phyloP scores from a whole-genome alignment of 495 filamentous ascomycete genomes.

The Trichoderma reesei region DNA sequence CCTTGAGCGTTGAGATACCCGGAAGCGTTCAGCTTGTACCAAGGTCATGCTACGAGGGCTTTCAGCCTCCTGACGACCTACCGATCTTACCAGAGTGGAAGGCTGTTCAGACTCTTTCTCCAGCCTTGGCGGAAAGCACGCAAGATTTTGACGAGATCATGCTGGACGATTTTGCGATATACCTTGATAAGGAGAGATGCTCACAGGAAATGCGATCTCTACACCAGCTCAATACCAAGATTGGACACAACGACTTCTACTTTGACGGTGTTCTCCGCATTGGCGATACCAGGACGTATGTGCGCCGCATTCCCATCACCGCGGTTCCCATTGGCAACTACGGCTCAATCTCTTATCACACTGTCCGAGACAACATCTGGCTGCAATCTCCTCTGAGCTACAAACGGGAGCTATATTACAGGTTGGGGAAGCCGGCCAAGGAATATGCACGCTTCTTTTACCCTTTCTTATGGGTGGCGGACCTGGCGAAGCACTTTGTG shows the following conservation, averaged over 20 bases:
- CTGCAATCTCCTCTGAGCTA: constrained; percentile 40
- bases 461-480: constrained; percentile 57
- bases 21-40: neutral
- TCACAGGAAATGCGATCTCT: constrained; percentile 41
- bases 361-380: constrained; percentile 47
- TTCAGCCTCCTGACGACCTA: neutral
- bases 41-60: neutral
- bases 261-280: constrained; percentile 52
- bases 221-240: constrained; percentile 36
- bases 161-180: constrained; percentile 43
- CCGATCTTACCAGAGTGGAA: neutral
- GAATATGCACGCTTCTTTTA: constrained; percentile 50
- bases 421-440: constrained; percentile 39
- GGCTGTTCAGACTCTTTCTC: neutral
- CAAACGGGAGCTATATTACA: constrained; percentile 48
- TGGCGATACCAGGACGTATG: constrained; percentile 33
- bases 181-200: constrained; percentile 26
- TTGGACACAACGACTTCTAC: constrained; percentile 26
- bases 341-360: constrained; percentile 29
- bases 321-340: constrained; percentile 58
- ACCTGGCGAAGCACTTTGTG: constrained; percentile 56
- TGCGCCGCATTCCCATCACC: constrained; percentile 45
- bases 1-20: neutral
- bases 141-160: constrained; percentile 33
- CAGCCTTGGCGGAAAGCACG: neutral